Evolutionary conservation across 1,139 yeast species (phyloP), one percentile per base, ranked within the genome.

Genomic region (Pneumocystis oryctolagi): DNA sequence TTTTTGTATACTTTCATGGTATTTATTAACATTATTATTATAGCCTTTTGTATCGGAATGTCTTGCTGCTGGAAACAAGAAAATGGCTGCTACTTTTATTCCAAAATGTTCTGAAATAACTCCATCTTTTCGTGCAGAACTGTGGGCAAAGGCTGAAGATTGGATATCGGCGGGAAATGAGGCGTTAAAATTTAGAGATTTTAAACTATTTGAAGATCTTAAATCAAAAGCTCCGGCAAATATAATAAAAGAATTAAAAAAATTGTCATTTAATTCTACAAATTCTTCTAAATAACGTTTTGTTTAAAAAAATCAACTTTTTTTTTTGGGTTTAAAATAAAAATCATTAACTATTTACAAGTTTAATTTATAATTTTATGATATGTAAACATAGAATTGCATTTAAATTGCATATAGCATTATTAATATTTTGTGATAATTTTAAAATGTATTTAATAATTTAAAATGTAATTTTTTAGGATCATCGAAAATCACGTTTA

Each of bases 101-200:
- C 68, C 74, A 6, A 67, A 73, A 68, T 77, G 80, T 64, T 70
- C 74, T 0, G 66, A 69, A 31, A 53, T 70, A 39, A 59, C 70
- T 6, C 76, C 78, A 66, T 70, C 74, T 3, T 77, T 79, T 59
- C 78, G 80, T 66, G 74, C 82, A 1, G 79, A 79, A 58, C 75
- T 83, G 73, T 82, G 77, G 69, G 66, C 84, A 16, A 74, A 76
- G 62, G 81, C 84, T 65, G 80, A 79, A 8, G 87, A 85, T 68
- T 75, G 77, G 64, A 74, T 77, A 58, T 75, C 74, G 64, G 92
- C 89, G 0, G 81, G 83, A 1, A 77, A 77, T 47, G 88, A 84
- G 68, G 89, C 89, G 0, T 77, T 74, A 64, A 79, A 75, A 64
- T 77, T 77, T 65, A 83, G 80, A 65, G 89, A 86, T 71, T 69